Base-by-base conservation (phyloP, 495 filamentous ascomycete genomes). In the Penicillium alfredii region DNA sequence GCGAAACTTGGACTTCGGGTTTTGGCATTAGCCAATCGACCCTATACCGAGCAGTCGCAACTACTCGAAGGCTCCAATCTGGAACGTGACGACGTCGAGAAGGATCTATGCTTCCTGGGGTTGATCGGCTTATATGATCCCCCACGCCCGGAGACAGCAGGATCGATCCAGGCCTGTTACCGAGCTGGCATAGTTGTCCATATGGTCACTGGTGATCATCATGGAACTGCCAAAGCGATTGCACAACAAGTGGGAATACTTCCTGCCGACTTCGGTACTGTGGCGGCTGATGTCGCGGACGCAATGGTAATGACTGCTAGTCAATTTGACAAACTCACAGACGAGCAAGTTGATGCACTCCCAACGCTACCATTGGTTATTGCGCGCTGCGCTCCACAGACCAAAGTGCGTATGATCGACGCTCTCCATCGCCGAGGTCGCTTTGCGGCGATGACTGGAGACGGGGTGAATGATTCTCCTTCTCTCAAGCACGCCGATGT, bases 401-500 rank as follows among this genome's bases (percentile, higher is more conserved):
- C 80, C 8, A 84, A 84, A 62, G 73, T 72, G 0, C 71, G 73
- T 26, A 80, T 84, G 72, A 78, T 88, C 19, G 76, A 80, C 41
- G 76, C 79, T 8, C 68, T 86, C 8, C 75, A 81, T 36, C 73
- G 81, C 21, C 72, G 82, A 36, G 84, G 86, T 45, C 82, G 85
- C 66, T 78, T 88, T 35, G 84, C 86, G 66, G 86, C 86, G 57
- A 92, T 93, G 80, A 93, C 86, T 68, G 87, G 86, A 74, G 87
- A 93, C 51, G 86, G 86, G 77, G 86, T 90, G 59, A 93, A 93
- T 66, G 86, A 93, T 66, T 86, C 84, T 40, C 86, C 86, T 32
- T 88, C 86, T 25, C 73, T 93, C 35, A 90, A 89, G 73, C 87
- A 89, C 67, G 85, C 86, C 28, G 85, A 93, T 70, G 56, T 63